Conservation (phyloP, 208 protist genomes). For the Leishmania aethiopica region DNA sequence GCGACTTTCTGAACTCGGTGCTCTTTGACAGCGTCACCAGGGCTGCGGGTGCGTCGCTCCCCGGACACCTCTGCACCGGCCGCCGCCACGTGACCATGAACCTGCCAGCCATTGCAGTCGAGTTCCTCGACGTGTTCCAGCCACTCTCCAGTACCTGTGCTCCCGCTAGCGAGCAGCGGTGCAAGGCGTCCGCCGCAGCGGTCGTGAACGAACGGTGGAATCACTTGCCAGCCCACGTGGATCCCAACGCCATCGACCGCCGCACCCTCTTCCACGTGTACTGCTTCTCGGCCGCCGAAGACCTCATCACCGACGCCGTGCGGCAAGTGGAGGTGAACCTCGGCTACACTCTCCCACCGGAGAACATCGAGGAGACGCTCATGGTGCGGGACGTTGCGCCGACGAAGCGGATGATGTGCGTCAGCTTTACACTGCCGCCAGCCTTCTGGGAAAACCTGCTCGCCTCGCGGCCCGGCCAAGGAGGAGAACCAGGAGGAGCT, state of each 20-base stretch:
- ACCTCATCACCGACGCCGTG: conserved; percentile 69
- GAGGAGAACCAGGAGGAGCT: background rate
- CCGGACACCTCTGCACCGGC: conserved; percentile 7
- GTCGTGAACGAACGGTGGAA: conserved; percentile 22
- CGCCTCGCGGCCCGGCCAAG: background rate
- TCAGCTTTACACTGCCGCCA: conserved; percentile 91
- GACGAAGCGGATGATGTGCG: conserved; percentile 95
- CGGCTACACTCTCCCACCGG: conserved; percentile 38
- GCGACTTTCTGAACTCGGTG: conserved; percentile 92
- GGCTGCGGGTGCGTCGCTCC: background rate
- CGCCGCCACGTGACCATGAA: conserved; percentile 97
- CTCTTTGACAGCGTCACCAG: conserved; percentile 48
- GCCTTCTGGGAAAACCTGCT: conserved; percentile 53
- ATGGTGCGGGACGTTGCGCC: conserved; percentile 95
- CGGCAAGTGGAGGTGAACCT: conserved; percentile 71
- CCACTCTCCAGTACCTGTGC: background rate
- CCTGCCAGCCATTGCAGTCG: conserved; percentile 94
- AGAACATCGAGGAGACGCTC: conserved; percentile 68
- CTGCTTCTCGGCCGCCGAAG: conserved; percentile 81
- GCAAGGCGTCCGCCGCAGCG: background rate
- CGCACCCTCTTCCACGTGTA: conserved; percentile 82
- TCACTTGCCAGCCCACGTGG: conserved; percentile 7
- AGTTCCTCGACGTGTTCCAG: conserved; percentile 95
- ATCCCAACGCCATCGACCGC: conserved; percentile 25
- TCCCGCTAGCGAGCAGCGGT: background rate